phyloP scores from a whole-genome alignment of 805 yeast genomes.

The Metschnikowia lochheadii region DNA sequence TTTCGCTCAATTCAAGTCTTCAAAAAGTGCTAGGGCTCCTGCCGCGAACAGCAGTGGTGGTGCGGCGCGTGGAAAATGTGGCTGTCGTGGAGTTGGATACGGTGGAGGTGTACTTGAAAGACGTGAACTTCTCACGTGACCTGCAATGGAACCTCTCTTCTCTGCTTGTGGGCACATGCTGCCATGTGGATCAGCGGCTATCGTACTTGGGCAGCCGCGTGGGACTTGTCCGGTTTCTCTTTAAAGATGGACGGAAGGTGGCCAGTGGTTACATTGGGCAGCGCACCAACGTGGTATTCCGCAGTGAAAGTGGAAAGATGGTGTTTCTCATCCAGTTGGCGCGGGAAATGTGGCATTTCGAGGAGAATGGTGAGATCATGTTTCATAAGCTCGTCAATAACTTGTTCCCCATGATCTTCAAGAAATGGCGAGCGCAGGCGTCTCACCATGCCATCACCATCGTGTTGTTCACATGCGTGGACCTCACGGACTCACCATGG shows the following conservation, averaged over 20 bases:
- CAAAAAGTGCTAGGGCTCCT: conserved; percentile 61
- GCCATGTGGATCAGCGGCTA: conserved; percentile 62
- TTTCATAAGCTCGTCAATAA: conserved; percentile 90
- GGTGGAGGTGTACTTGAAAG: conserved; percentile 76
- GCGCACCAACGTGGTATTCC: conserved; percentile 73
- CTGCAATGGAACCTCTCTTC: conserved; percentile 88
- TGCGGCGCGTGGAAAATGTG: conserved; percentile 41
- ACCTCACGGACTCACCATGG: conserved; percentile 50
- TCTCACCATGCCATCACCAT: conserved; percentile 91
- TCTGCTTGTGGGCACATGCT: conserved; percentile 55
- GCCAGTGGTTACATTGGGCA: conserved; percentile 75
- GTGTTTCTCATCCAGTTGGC: conserved; percentile 84
- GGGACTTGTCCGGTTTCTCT: conserved; percentile 59
- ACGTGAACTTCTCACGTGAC: conserved; percentile 77
- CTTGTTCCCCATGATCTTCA: conserved; percentile 84
- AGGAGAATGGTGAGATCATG: conserved; percentile 91
- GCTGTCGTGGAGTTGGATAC: conserved; percentile 68
- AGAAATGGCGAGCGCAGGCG: conserved; percentile 79
- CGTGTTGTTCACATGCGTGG: conserved; percentile 81
- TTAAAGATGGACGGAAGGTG: conserved; percentile 60
- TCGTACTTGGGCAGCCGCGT: conserved; percentile 59
- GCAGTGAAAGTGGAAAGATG: conserved; percentile 87
- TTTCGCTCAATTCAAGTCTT: conserved; percentile 59
- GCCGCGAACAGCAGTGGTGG: conserved; percentile 60
- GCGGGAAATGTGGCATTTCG: conserved; percentile 97